These are phyloP conservation scores for Pichia sp. DNA, from an alignment of 1,139 yeast species.

Conservation along the genomic window DNA sequence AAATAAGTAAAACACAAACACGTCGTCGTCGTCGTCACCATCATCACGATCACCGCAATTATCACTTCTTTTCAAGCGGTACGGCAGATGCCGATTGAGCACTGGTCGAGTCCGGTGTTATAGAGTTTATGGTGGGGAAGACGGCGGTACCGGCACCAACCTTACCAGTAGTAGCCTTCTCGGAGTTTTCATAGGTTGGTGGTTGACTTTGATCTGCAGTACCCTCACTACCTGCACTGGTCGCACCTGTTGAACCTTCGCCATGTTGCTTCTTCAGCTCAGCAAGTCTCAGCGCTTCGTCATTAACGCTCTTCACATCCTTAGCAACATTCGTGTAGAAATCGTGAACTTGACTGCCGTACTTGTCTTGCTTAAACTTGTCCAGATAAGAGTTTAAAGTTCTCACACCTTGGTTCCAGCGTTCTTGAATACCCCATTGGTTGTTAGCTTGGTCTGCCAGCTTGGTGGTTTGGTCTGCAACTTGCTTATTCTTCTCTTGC, in stretches of 20 bases:
- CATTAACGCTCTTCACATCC: conserved; percentile 60
- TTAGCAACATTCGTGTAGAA: conserved; percentile 47
- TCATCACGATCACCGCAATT: no score
- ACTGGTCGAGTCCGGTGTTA: conserved; percentile 18
- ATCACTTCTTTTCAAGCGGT: conserved; percentile 15
- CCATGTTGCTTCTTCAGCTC: conserved; percentile 39
- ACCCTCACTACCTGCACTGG: no score
- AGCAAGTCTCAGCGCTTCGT: conserved; percentile 65
- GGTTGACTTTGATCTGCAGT: background rate
- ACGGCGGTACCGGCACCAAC: conserved; percentile 1
- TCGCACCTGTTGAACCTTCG: no score
- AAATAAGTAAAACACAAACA: background rate
- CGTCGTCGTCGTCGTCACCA: background rate
- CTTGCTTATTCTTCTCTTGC: conserved; percentile 39
- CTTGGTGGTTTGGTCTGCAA: conserved; percentile 19
- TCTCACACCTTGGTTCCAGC: conserved; percentile 28
- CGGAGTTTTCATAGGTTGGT: background rate
- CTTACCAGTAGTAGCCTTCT: conserved; percentile 6
- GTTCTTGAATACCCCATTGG: conserved; percentile 32
- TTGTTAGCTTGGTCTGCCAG: conserved; percentile 28
- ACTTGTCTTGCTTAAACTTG: conserved; percentile 29
- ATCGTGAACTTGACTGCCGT: conserved; percentile 45
- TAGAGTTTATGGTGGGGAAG: conserved; percentile 14
- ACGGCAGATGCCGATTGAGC: conserved; percentile 21
- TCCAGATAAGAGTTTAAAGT: conserved; percentile 43